Conservation (phyloP, 1,139 yeast genomes). For the Blastobotrys serpentis region DNA sequence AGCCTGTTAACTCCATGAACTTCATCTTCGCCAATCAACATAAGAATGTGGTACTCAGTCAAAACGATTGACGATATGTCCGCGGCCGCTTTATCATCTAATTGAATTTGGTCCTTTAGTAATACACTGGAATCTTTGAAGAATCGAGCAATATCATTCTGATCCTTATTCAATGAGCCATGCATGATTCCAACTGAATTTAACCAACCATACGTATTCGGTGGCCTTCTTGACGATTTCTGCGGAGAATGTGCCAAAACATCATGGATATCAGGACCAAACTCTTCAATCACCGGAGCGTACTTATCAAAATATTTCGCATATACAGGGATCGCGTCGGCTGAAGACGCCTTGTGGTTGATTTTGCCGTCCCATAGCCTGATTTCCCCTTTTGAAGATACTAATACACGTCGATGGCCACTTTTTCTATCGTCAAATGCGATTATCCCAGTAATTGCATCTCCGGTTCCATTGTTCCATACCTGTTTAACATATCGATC, state of each 20-base stretch:
- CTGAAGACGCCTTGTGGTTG: constrained; percentile 25
- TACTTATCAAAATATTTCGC: constrained; percentile 33
- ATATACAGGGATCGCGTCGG: constrained; percentile 34
- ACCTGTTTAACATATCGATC: constrained; percentile 45
- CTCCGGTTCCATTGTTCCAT: constrained; percentile 36
- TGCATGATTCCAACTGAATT: constrained; percentile 48
- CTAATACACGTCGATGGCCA: constrained; percentile 33
- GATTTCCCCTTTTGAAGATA: constrained; percentile 43
- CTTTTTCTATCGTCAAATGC: constrained; percentile 27
- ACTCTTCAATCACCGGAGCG: constrained; percentile 30
- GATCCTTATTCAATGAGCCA: constrained; percentile 36
- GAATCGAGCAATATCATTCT: constrained; percentile 18
- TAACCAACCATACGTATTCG: constrained; percentile 45
- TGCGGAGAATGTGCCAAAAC: constrained; percentile 24
- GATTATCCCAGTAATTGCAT: constrained; percentile 40
- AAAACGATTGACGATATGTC: constrained; percentile 44
- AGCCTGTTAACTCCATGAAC: constrained; percentile 49
- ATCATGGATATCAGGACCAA: constrained; percentile 25
- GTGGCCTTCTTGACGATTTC: constrained; percentile 13
- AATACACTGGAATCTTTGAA: constrained; percentile 41
- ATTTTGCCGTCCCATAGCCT: constrained; percentile 42
- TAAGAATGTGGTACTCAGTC: constrained; percentile 53
- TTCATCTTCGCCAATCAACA: constrained; percentile 46
- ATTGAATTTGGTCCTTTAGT: constrained; percentile 44
- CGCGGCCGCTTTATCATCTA: constrained; percentile 24